Conservation (phyloP, 2,329 filamentous ascomycete species). For the Hypoxylon sp. region DNA sequence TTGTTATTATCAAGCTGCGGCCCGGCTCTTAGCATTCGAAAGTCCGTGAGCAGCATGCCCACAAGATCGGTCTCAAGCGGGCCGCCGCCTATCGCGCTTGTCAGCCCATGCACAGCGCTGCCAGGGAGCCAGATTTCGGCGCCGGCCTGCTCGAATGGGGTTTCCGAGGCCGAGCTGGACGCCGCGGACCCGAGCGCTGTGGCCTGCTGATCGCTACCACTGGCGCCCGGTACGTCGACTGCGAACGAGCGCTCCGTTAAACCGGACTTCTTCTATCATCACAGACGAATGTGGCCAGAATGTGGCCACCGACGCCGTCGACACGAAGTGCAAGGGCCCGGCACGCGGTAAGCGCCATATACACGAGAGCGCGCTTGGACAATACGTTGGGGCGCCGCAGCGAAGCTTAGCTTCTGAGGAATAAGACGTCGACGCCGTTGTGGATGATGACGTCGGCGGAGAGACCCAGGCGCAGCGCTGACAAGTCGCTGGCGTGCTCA, state of each 20-base stretch:
- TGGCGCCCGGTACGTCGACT: no score
- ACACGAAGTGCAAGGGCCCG: slow-evolving; percentile 55
- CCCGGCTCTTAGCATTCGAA: no score
- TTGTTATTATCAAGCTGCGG: no score
- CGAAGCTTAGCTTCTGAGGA: slow-evolving; percentile 16
- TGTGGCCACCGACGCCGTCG: slow-evolving; percentile 45
- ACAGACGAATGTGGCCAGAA: not conserved
- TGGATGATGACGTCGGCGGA: slow-evolving; percentile 3
- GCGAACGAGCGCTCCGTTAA: no score
- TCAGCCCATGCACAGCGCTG: slow-evolving; percentile 14
- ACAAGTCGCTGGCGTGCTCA: slow-evolving; percentile 2
- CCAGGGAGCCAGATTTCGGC: no score
- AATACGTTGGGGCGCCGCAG: slow-evolving; percentile 53
- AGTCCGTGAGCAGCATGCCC: not conserved
- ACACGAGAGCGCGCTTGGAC: slow-evolving; percentile 52
- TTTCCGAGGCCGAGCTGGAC: not conserved
- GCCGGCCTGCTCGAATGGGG: not conserved
- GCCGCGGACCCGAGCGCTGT: no score
- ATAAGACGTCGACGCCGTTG: not conserved
- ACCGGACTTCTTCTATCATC: not conserved
- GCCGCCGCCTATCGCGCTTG: slow-evolving; percentile 7
- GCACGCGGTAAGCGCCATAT: slow-evolving; percentile 48
- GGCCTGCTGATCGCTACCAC: no score
- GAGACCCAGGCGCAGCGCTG: not conserved
- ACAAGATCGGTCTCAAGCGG: slow-evolving; percentile 18